Conservation (phyloP, 2,329 filamentous ascomycete genomes). For the Scytalidium lignicola region DNA sequence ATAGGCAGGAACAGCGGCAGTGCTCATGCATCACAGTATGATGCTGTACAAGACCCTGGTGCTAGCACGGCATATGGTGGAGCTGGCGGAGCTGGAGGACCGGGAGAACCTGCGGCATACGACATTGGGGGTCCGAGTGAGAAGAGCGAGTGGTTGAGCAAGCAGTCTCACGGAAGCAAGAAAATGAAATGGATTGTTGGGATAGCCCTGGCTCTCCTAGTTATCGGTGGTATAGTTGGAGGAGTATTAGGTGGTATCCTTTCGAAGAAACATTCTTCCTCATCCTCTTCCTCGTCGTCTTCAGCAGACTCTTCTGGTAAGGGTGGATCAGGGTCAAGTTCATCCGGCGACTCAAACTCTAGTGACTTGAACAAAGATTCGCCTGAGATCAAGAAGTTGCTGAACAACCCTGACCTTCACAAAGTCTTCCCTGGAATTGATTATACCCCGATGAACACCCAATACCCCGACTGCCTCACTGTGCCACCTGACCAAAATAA, state of each 20-base stretch:
- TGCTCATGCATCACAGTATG: slow-evolving; percentile 21
- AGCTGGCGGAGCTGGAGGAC: slow-evolving; percentile 19
- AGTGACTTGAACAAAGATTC: slow-evolving; percentile 72
- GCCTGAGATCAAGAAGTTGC: slow-evolving; percentile 69
- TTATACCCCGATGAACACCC: slow-evolving; percentile 86
- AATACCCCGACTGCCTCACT: slow-evolving; percentile 77
- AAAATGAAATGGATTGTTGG: slow-evolving; percentile 66
- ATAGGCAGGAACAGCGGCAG: slow-evolving; percentile 23
- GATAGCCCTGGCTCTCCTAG: slow-evolving; percentile 54
- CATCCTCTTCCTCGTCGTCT: slow-evolving; percentile 11
- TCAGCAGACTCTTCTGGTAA: slow-evolving; percentile 23
- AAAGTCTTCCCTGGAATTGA: slow-evolving; percentile 95
- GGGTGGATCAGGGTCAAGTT: slow-evolving; percentile 37
- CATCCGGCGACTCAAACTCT: slow-evolving; percentile 48
- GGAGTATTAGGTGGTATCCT: slow-evolving; percentile 71
- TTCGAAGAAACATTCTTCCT: slow-evolving; percentile 40
- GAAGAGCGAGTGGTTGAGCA: slow-evolving; percentile 60
- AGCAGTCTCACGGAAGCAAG: slow-evolving; percentile 58
- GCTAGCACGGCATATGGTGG: slow-evolving; percentile 11
- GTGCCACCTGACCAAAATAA: slow-evolving; percentile 89
- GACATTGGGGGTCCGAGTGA: slow-evolving; percentile 35
- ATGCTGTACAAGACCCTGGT: slow-evolving; percentile 19
- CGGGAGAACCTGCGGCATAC: slow-evolving; percentile 21
- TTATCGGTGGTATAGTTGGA: slow-evolving; percentile 67
- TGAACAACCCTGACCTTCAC: slow-evolving; percentile 78